Evolutionary conservation across 2,329 filamentous ascomycete species (phyloP), one percentile per base, ranked within the genome.

Genomic region (Dissoconium aciculare): DNA sequence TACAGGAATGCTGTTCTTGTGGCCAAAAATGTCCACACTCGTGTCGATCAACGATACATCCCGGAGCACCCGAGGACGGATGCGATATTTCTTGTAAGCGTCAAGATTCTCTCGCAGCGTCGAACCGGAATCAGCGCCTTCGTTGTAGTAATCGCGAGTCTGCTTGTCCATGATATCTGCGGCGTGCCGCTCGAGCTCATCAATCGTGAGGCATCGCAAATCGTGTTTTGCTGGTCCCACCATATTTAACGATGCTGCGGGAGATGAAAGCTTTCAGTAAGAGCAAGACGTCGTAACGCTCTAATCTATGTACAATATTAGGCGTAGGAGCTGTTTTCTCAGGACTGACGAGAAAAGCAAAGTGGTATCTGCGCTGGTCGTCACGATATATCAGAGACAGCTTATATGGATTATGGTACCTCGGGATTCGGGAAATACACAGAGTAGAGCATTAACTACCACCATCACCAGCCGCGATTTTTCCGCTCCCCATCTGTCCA

Each of bases 51-150:
- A 41, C 3, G 51, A 54, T 10, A 61, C 55, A 42, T 60, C 56
- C 14, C 50, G 45, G 5, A 60, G 45, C 2, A 60, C 55, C n/a
- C 58, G 49, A 10, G 46, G 40, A 26, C 54, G 42, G 36, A 54
- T 61, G 35, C 60, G 55, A 32, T 63, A 55, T 15, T 59, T 56
- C 34, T 62, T 53, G 45, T 60, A 73, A 3, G 67, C 66, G 1
- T 56, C 55, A 33, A 62, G 56, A 35, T 73, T 73, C 37, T 71
- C 68, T 13, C 37, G 39, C 4, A 56, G 37, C 3, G 53, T 56
- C n/a, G 46, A 50, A 17, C 52, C 51, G 10, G 45, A 49, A 37
- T 55, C 52, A 17, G 52, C 48, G 27, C 52, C 52, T 37, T 55
- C 52, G 32, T 55, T 56, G 47, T 55, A 55, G 39, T 55, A 56